phyloP scores from a whole-genome alignment of 371 early-diverging fungal species.

The Actinomortierella ambigua region DNA sequence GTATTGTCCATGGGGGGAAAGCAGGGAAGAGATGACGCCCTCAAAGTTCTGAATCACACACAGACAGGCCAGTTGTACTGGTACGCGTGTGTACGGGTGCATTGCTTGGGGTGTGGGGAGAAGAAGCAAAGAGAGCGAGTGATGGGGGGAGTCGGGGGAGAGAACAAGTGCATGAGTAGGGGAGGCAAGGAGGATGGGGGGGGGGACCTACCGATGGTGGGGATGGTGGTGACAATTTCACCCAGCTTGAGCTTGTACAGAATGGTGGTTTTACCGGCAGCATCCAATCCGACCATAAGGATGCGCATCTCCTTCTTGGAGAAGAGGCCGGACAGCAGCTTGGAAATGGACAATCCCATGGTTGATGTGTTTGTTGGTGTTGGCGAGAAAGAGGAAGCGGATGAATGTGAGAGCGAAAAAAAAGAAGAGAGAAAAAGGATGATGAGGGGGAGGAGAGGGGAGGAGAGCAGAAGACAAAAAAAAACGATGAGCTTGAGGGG shows the following conservation, averaged over 20 bases:
- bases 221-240: constrained; percentile 98
- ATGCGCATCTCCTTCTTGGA: constrained; percentile 88
- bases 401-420: constrained; percentile 9
- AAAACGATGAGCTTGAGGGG: too few species aligned
- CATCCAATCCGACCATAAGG: constrained; percentile 93
- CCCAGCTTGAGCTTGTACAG: constrained; percentile 92
- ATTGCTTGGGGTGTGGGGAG: too few species aligned
- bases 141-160: not conserved
- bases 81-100: too few species aligned
- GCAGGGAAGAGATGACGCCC: too few species aligned
- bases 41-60: too few species aligned
- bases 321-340: constrained; percentile 54
- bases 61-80: too few species aligned
- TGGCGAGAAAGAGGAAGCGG: constrained; percentile 2
- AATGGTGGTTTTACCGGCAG: constrained; percentile 94
- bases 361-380: constrained; percentile 7
- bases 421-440: constrained; percentile 6
- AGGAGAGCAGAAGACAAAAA: constrained; percentile 1
- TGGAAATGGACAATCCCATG: constrained; percentile 67
- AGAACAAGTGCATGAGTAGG: not conserved
- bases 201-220: constrained; percentile 82
- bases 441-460: constrained; percentile 2
- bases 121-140: not conserved
- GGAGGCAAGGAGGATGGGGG: not conserved
- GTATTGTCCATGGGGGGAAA: too few species aligned